These are phyloP conservation scores for Clavispora fructus DNA, from an alignment of 805 yeast species.

Conservation along the genomic window DNA sequence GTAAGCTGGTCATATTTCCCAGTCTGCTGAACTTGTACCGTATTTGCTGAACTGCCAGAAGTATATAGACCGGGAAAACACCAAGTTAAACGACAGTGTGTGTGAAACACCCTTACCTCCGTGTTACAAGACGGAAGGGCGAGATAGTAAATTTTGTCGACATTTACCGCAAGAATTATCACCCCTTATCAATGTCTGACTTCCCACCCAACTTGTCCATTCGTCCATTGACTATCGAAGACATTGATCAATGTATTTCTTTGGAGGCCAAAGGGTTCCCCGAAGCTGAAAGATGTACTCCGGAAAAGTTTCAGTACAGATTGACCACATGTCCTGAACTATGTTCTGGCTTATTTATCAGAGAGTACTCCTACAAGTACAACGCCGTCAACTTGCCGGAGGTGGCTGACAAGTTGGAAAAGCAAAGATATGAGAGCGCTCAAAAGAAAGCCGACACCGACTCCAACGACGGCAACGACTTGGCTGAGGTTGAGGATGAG, in stretches of 20 bases:
- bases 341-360: constrained; percentile 78
- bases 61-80: too few species aligned
- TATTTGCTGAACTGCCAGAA: too few species aligned
- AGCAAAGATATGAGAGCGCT: constrained; percentile 15
- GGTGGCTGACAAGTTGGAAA: constrained; percentile 30
- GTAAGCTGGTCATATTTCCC: too few species aligned
- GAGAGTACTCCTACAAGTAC: constrained; percentile 52
- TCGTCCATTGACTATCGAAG: constrained; percentile 35
- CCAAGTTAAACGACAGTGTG: too few species aligned
- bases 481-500: constrained; percentile 18
- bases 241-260: constrained; percentile 52
- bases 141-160: neutral
- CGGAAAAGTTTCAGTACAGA: constrained; percentile 62
- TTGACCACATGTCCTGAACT: constrained; percentile 83
- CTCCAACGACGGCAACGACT: constrained; percentile 9
- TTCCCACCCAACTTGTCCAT: constrained; percentile 43
- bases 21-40: too few species aligned
- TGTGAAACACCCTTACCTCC: neutral
- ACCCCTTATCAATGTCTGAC: constrained; percentile 30
- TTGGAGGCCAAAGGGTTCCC: constrained; percentile 71
- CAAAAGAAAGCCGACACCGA: constrained; percentile 10
- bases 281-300: constrained; percentile 60
- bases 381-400: constrained; percentile 38
- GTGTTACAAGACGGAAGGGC: neutral
- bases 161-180: neutral